These are phyloP conservation scores for Coemansia sp. DNA, from an alignment of 371 early-diverging fungal genomes.

Conservation along the genomic window DNA sequence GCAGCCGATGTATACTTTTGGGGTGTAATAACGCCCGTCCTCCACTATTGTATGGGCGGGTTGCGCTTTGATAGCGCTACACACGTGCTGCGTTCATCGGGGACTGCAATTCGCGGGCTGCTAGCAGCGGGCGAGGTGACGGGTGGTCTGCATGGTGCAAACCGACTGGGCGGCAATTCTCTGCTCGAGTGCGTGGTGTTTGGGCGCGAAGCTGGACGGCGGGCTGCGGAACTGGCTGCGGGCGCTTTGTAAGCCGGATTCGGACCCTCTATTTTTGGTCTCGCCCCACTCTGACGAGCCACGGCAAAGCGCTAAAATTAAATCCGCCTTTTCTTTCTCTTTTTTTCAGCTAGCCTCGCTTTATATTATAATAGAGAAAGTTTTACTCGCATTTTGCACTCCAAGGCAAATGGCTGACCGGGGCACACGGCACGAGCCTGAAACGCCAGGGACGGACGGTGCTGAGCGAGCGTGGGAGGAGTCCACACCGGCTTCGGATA, in stretches of 20 bases:
- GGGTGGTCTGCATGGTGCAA: conserved; percentile 80
- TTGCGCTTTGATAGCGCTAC: conserved; percentile 82
- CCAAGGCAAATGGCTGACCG: not conserved
- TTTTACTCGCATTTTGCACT: too few species aligned
- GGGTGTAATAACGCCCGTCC: conserved; percentile 85
- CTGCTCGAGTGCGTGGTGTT: conserved; percentile 94
- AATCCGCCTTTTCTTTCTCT: not conserved
- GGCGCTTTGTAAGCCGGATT: not conserved
- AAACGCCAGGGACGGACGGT: too few species aligned
- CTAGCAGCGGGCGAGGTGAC: conserved; percentile 92
- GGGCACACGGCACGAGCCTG: not conserved
- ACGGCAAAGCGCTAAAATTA: too few species aligned
- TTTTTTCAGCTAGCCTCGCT: not conserved
- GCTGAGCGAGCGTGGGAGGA: too few species aligned
- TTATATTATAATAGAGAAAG: too few species aligned
- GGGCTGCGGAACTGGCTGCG: conserved; percentile 47
- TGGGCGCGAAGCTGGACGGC: conserved; percentile 88
- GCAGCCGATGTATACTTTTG: conserved; percentile 80
- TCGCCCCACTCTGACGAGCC: too few species aligned
- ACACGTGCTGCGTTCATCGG: conserved; percentile 62
- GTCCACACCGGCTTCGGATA: too few species aligned
- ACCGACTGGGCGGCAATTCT: conserved; percentile 81
- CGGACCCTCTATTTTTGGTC: not conserved
- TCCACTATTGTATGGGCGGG: conserved; percentile 98
- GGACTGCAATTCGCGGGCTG: conserved; percentile 74